phyloP scores from a whole-genome alignment of 495 filamentous ascomycete species.

The Stereocaulon alpinum region DNA sequence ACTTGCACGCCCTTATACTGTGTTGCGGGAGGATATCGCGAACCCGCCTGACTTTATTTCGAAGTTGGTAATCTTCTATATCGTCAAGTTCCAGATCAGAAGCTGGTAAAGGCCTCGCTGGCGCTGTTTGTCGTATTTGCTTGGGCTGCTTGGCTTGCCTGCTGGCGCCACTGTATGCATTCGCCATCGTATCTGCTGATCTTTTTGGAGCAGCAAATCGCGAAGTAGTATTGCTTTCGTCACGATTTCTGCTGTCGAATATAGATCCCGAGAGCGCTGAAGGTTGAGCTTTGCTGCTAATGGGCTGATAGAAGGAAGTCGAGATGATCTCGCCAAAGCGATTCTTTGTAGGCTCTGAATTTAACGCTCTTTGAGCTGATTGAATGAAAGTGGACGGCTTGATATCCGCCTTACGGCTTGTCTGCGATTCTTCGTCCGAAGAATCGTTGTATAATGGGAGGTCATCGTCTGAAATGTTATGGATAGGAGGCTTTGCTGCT shows the following conservation, averaged over 20 bases:
- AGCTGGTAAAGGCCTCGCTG: constrained; percentile 46
- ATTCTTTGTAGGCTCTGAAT: constrained; percentile 31
- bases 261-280: constrained; percentile 14
- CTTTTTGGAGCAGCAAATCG: constrained; percentile 28
- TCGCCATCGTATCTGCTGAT: constrained; percentile 38
- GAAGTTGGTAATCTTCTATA: constrained; percentile 43
- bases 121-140: constrained; percentile 38
- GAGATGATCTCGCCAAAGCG: constrained; percentile 42
- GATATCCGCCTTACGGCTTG: constrained; percentile 48
- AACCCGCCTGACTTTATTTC: constrained; percentile 47
- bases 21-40: constrained; percentile 41
- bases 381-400: constrained; percentile 55
- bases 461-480: constrained; percentile 46
- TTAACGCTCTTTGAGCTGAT: constrained; percentile 27
- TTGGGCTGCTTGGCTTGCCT: constrained; percentile 24
- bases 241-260: constrained; percentile 12
- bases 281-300: background rate
- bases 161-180: constrained; percentile 32
- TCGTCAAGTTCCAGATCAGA: constrained; percentile 40
- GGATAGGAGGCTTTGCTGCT: constrained; percentile 30
- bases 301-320: constrained; percentile 38
- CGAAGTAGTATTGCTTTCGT: constrained; percentile 9
- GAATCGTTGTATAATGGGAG: constrained; percentile 45
- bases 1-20: constrained; percentile 38
- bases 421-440: constrained; percentile 45